phyloP scores from a whole-genome alignment of 257 asterid genomes.

The Solanum tarapatanum region DNA sequence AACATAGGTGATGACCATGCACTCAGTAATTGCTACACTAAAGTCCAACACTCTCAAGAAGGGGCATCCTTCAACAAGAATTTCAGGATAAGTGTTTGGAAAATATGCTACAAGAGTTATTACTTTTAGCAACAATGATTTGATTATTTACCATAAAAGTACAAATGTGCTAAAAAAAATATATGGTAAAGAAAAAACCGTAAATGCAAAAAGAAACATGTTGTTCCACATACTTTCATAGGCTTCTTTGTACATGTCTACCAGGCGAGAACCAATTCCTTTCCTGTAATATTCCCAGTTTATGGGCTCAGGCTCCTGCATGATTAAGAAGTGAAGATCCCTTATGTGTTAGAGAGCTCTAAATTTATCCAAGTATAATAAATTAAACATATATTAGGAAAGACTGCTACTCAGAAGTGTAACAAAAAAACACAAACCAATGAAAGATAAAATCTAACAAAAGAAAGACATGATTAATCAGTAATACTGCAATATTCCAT shows the following conservation, averaged over 20 bases:
- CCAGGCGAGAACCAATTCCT: slow-evolving; percentile 86
- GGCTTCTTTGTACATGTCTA: slow-evolving; percentile 91
- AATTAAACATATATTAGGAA: neutral
- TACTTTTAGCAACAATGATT: neutral
- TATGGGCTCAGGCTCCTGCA: slow-evolving; percentile 90
- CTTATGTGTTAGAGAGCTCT: neutral
- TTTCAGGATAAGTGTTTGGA: neutral
- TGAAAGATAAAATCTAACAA: neutral
- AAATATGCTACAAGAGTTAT: neutral
- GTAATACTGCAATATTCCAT: neutral
- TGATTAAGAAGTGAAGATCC: neutral
- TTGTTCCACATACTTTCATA: slow-evolving; percentile 46
- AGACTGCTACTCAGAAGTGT: neutral
- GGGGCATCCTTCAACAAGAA: neutral
- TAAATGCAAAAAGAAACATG: neutral
- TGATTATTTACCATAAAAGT: too few relatives aligned
- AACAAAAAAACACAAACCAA: neutral
- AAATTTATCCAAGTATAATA: neutral
- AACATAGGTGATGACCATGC: neutral
- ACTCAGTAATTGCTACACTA: neutral
- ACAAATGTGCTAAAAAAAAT: neutral
- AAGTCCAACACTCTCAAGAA: neutral
- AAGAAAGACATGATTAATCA: neutral
- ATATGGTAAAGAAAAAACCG: neutral
- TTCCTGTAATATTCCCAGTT: slow-evolving; percentile 92